Percentiles rank a stretch among this genome's conserved stretches.
phyloP scores from a whole-genome alignment of 2,329 filamentous ascomycete species.

The Tothia fuscella region DNA sequence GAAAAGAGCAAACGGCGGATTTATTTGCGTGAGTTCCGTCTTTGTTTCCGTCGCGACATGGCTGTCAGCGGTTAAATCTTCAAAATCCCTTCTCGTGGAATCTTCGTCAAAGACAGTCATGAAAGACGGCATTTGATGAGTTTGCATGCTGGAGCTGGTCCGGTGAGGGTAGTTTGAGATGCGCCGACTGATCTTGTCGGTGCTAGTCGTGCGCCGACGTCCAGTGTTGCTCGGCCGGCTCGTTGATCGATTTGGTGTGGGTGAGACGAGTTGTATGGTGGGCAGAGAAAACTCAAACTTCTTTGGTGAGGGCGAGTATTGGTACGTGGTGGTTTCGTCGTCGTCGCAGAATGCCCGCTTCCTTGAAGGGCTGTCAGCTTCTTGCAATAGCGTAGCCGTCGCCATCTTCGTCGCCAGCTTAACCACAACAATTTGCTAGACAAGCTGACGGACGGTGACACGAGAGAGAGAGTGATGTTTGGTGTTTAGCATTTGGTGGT shows the following conservation, averaged over 20 bases:
- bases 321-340: constrained; percentile 21
- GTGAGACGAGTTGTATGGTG: constrained; percentile 6
- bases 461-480: no score
- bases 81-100: constrained; percentile 17
- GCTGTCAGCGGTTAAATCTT: constrained; percentile 20
- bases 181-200: constrained; percentile 14
- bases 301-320: constrained; percentile 23
- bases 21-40: constrained; percentile 23
- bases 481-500: no score
- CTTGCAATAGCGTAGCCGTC: constrained; percentile 17
- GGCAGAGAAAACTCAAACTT: constrained; percentile 8
- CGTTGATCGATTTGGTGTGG: constrained; percentile 1
- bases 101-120: constrained; percentile 65
- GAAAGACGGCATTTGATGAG: constrained; percentile 52
- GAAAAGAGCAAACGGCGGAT: constrained; percentile 27
- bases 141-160: constrained; percentile 21
- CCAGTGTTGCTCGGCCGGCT: not conserved
- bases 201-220: constrained; percentile 3
- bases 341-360: constrained; percentile 24
- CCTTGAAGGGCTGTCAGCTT: constrained; percentile 24
- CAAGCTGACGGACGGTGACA: no score
- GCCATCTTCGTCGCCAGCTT: no score
- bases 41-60: no score
- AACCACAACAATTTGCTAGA: no score
- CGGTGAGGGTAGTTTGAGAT: constrained; percentile 12